phyloP scores from a whole-genome alignment of 2,329 filamentous ascomycete species.

The Sclerotinia sclerotiorum region DNA sequence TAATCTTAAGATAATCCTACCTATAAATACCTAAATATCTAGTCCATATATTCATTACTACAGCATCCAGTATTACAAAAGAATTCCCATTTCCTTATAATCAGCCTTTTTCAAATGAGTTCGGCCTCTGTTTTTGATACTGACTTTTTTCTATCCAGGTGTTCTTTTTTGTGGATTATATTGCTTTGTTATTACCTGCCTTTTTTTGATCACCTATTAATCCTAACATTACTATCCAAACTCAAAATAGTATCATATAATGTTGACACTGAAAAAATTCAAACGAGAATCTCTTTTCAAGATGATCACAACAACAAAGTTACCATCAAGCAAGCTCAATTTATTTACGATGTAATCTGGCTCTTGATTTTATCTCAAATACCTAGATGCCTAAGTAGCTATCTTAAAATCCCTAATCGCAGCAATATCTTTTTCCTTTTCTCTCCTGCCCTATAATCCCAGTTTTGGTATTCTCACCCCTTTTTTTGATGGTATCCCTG shows the following conservation, averaged over 20 bases:
- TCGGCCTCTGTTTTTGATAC: no score
- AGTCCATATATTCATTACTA: no score
- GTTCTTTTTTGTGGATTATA: neutral
- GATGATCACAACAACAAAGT: neutral
- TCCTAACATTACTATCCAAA: neutral
- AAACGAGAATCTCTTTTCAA: neutral
- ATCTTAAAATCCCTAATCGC: slow-evolving; percentile 7
- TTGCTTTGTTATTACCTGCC: neutral
- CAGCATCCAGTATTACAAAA: no score
- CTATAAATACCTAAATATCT: no score
- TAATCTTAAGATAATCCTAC: no score
- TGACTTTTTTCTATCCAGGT: neutral
- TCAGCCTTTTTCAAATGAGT: no score
- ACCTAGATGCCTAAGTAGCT: slow-evolving; percentile 13
- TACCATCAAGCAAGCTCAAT: neutral
- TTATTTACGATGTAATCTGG: neutral
- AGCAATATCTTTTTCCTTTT: neutral
- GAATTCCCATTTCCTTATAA: neutral
- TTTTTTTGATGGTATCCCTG: slow-evolving; percentile 11
- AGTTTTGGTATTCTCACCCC: neutral
- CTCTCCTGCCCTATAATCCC: neutral
- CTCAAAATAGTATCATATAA: neutral
- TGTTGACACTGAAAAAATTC: neutral
- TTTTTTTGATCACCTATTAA: neutral
- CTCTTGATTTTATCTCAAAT: slow-evolving; percentile 13